phyloP scores from a whole-genome alignment of 345 rosid genomes.

The Salix udensis region DNA sequence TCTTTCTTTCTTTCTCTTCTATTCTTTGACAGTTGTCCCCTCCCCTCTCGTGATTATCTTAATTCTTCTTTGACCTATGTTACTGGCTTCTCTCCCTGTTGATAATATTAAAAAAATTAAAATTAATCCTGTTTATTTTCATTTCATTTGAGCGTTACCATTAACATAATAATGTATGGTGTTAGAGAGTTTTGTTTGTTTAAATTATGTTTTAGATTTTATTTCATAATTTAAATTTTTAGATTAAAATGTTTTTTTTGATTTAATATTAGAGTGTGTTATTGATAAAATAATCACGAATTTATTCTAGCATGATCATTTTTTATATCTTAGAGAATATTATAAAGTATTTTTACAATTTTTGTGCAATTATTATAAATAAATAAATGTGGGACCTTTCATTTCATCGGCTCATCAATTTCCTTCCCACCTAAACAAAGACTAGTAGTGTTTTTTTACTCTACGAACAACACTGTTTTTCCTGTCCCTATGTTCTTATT shows the following conservation, averaged over 20 bases:
- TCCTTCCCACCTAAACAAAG: conserved; percentile 48
- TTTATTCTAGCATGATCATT: too few relatives aligned
- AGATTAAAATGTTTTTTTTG: too few relatives aligned
- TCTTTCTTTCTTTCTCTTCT: conserved; percentile 1
- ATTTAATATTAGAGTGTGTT: too few relatives aligned
- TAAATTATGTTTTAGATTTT: too few relatives aligned
- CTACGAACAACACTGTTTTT: conserved; percentile 5
- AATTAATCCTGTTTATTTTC: background rate
- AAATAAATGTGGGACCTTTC: conserved; percentile 26
- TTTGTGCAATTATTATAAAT: background rate
- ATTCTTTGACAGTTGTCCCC: conserved; percentile 34
- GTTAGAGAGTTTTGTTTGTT: too few relatives aligned
- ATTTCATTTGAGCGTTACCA: background rate
- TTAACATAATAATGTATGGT: too few relatives aligned
- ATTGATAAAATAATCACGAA: too few relatives aligned
- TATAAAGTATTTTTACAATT: too few relatives aligned
- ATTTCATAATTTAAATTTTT: too few relatives aligned
- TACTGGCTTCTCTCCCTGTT: conserved; percentile 4
- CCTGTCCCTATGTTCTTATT: conserved; percentile 25
- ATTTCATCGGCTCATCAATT: conserved; percentile 36
- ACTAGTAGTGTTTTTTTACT: conserved; percentile 33
- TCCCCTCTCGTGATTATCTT: conserved; percentile 33
- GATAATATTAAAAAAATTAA: background rate
- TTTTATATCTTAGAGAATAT: too few relatives aligned
- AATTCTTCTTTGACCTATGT: conserved; percentile 36